Evolutionary conservation across 1,139 yeast species (phyloP), one percentile per base, ranked within the genome.

Genomic region (Kodamaea fungicola): DNA sequence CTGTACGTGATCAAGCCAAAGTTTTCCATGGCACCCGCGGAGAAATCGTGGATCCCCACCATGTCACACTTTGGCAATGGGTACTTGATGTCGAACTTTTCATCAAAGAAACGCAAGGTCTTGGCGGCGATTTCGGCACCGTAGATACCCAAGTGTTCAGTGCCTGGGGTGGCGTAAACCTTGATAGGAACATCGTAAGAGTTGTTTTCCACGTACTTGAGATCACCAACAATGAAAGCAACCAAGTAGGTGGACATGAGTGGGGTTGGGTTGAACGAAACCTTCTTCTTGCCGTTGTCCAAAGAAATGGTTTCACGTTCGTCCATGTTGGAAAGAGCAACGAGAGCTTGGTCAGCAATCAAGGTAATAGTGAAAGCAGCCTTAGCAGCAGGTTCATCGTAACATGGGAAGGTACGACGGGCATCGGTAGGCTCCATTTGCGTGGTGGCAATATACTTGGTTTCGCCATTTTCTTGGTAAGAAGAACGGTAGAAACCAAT

Each of bases 391-490:
- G 95, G 95, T 57, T 85, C 94, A 57, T 84, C 94, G 47, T 83
- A 77, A 54, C 87, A 83, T 12, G 95, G 95, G 64, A 85, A 82
- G 1, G 94, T 90, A 52, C 88, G 74, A 59, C 95, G 80, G 37
- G 90, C 88, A 57, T 84, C 90, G 22, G 90, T 83, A 25, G 95
- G 85, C 62, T 85, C 95, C 74, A 85, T 83, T 62, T 85, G 95
- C 31, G 95, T 85, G 28, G 90, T 79, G 33, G 87, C 82, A 69
- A 83, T 74, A 45, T 73, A 76, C 53, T 80, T 78, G 34, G 75
- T 71, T 43, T 70, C 71, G 7, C 85, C 89, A 37, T 80, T 66
- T 46, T 74, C 73, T 51, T 68, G 73, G 62, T 87, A 87, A 28
- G 79, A 76, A 5, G 95, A 85, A 54, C 92, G 78, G 66, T 85